Evolutionary conservation across 192 early-diverging fungal species (phyloP).

Genomic region (Umbelopsis sp.): DNA sequence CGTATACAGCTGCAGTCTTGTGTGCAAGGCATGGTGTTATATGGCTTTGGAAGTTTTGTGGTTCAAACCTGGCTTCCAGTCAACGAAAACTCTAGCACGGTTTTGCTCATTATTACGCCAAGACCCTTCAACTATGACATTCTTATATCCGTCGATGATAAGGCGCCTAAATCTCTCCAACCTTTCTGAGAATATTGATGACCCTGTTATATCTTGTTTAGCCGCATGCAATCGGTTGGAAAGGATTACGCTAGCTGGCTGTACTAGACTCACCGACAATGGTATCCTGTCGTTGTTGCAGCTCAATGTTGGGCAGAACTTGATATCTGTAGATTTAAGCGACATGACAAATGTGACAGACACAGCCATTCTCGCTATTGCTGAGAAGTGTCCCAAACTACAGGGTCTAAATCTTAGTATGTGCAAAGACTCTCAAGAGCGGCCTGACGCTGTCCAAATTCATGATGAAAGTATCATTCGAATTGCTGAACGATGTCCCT

Average conservation of each 20-base stretch:
- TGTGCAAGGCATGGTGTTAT: slow-evolving; percentile 57
- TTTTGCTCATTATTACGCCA: slow-evolving; percentile 11
- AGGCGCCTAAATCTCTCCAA: slow-evolving; percentile 62
- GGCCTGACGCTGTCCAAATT: slow-evolving; percentile 26
- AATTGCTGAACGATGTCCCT: slow-evolving; percentile 48
- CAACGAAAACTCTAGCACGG: background rate
- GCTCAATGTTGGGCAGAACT: slow-evolving; percentile 26
- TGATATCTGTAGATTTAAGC: slow-evolving; percentile 57
- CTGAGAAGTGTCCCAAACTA: slow-evolving; percentile 48
- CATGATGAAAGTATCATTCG: slow-evolving; percentile 47
- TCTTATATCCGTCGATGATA: slow-evolving; percentile 52
- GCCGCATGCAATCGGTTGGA: slow-evolving; percentile 51
- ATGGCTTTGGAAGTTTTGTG: slow-evolving; percentile 57
- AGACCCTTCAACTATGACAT: background rate
- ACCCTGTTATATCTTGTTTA: slow-evolving; percentile 40
- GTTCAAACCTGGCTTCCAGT: slow-evolving; percentile 49
- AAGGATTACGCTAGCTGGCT: slow-evolving; percentile 53
- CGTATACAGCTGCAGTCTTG: slow-evolving; percentile 48
- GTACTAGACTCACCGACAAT: slow-evolving; percentile 45
- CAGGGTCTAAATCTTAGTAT: slow-evolving; percentile 59
- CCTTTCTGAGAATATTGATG: slow-evolving; percentile 44
- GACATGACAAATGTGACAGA: slow-evolving; percentile 52
- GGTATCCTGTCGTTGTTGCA: slow-evolving; percentile 48
- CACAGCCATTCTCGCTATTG: slow-evolving; percentile 44
- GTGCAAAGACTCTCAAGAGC: slow-evolving; percentile 36